phyloP scores from a whole-genome alignment of 768 basidiomycete species.

The Amyloporia xantha region DNA sequence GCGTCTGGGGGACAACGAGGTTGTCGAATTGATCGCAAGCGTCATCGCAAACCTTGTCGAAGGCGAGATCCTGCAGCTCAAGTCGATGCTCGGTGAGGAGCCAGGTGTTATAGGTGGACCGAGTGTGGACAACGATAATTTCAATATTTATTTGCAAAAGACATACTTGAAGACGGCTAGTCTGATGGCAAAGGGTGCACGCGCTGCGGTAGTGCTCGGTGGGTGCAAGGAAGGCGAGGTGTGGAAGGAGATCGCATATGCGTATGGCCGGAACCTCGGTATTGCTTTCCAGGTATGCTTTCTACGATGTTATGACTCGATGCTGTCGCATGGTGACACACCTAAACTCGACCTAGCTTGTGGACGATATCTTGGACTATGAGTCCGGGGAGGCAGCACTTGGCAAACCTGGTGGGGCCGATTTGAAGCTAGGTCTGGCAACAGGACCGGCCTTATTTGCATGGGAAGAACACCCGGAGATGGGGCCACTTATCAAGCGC shows the following conservation, averaged over 20 bases:
- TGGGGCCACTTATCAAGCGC: slow-evolving; percentile 72
- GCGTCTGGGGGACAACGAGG: slow-evolving; percentile 79
- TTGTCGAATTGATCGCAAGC: slow-evolving; percentile 87
- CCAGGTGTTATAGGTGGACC: slow-evolving; percentile 25
- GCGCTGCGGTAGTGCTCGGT: slow-evolving; percentile 83
- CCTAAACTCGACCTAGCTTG: slow-evolving; percentile 51
- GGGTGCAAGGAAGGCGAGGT: slow-evolving; percentile 71
- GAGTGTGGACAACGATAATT: slow-evolving; percentile 40
- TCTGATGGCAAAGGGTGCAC: slow-evolving; percentile 81
- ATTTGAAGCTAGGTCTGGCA: slow-evolving; percentile 58
- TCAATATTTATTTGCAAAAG: slow-evolving; percentile 82
- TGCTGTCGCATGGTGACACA: neutral
- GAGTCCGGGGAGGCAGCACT: slow-evolving; percentile 65
- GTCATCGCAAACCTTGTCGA: slow-evolving; percentile 96
- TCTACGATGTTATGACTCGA: no score
- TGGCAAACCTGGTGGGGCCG: slow-evolving; percentile 82
- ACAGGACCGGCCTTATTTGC: slow-evolving; percentile 85
- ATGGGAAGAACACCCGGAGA: slow-evolving; percentile 72
- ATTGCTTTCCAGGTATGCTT: slow-evolving; percentile 85
- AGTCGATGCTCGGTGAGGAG: slow-evolving; percentile 39
- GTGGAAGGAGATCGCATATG: slow-evolving; percentile 87
- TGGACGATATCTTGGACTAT: slow-evolving; percentile 94
- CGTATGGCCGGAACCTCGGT: slow-evolving; percentile 84
- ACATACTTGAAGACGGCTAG: slow-evolving; percentile 92
- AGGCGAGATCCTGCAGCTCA: slow-evolving; percentile 86